Conservation (phyloP, 805 yeast species). For the Yarrowia porcina region DNA sequence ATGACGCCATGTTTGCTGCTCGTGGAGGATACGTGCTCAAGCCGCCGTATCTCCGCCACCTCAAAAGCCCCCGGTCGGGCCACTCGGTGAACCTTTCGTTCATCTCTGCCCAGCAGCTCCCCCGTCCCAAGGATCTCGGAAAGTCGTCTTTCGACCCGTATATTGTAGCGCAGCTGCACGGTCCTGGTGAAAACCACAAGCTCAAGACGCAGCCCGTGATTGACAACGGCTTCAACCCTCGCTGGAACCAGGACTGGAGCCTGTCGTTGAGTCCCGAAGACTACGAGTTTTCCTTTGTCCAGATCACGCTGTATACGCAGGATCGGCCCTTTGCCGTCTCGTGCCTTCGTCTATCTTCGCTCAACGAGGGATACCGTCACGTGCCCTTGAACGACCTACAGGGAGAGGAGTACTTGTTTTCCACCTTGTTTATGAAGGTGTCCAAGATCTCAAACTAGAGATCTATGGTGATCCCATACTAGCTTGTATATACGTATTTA, state of each 20-base stretch:
- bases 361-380: conserved; percentile 80
- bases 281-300: conserved; percentile 39
- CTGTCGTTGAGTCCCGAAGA: conserved; percentile 28
- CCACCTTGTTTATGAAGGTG: conserved; percentile 48
- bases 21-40: conserved; percentile 76
- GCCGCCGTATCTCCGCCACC: conserved; percentile 47
- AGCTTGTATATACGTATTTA: conserved; percentile 20
- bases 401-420: conserved; percentile 74
- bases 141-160: conserved; percentile 56
- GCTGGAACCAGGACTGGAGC: conserved; percentile 60
- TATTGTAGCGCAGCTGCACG: conserved; percentile 58
- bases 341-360: conserved; percentile 56
- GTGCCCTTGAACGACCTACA: conserved; percentile 68
- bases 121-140: conserved; percentile 57
- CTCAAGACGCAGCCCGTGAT: conserved; percentile 27
- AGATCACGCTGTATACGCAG: conserved; percentile 39
- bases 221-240: conserved; percentile 81
- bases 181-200: conserved; percentile 33
- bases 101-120: conserved; percentile 83
- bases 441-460: conserved; percentile 5
- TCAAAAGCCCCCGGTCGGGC: conserved; percentile 30
- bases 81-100: conserved; percentile 42
- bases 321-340: conserved; percentile 52
- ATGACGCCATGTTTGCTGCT: conserved; percentile 72
- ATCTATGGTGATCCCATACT: not conserved